Percentiles rank a stretch among this genome's conserved stretches.
These are phyloP conservation scores for Microascus cirrosus DNA, from an alignment of 2,329 filamentous ascomycete genomes.

Conservation along the genomic window DNA sequence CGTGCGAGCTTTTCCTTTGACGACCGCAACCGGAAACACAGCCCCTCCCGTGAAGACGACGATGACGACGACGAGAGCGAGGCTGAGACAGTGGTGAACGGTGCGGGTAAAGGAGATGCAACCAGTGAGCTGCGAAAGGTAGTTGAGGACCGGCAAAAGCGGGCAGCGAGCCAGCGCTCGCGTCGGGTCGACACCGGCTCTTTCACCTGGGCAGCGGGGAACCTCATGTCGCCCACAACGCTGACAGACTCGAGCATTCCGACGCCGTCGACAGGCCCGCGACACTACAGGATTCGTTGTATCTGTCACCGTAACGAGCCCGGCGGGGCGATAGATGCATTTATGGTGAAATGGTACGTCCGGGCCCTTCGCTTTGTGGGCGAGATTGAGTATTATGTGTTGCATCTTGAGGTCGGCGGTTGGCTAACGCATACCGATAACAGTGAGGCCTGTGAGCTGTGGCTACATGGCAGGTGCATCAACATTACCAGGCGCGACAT, in stretches of 20 bases:
- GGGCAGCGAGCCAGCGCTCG: conserved; percentile 15
- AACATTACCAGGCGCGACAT: conserved; percentile 46
- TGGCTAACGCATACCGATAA: background rate
- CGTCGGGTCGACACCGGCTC: background rate
- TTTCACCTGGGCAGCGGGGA: background rate
- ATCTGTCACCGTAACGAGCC: conserved; percentile 37
- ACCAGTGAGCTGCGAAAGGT: conserved; percentile 49
- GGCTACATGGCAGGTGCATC: conserved; percentile 52
- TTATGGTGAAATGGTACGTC: conserved; percentile 54
- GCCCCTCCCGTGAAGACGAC: too few species aligned
- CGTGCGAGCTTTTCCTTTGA: conserved; percentile 21
- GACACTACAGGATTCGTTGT: conserved; percentile 39
- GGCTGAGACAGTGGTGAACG: conserved; percentile 45
- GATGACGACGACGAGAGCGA: conserved; percentile 42
- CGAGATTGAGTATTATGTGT: background rate
- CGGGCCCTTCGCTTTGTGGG: background rate
- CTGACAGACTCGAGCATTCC: conserved; percentile 34
- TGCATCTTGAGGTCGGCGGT: background rate
- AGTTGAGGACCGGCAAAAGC: conserved; percentile 36
- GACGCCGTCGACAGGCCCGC: conserved; percentile 30
- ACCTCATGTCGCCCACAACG: conserved; percentile 36
- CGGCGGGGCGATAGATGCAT: conserved; percentile 34
- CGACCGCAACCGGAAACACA: conserved; percentile 14
- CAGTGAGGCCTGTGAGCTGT: conserved; percentile 55
- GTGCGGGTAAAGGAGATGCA: conserved; percentile 39